Percentiles rank a stretch among this genome's conserved stretches.
phyloP scores from a whole-genome alignment of 441 rosid species.

The Brassica hybrid region DNA sequence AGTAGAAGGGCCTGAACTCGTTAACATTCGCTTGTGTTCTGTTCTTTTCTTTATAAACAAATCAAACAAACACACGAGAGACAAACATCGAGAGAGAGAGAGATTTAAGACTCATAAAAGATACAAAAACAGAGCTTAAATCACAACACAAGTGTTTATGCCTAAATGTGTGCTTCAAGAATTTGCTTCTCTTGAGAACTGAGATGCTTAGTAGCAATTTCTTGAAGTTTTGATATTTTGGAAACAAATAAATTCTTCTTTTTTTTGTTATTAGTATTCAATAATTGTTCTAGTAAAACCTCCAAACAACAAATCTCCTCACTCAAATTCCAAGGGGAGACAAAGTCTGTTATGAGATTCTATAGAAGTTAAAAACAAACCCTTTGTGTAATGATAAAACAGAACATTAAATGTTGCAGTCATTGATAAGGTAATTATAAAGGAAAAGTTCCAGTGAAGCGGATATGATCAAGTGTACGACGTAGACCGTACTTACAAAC shows the following conservation, averaged over 20 bases:
- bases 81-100: too few relatives aligned
- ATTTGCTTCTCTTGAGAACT: neutral
- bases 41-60: too few relatives aligned
- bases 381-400: neutral
- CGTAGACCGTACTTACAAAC: constrained; percentile 83
- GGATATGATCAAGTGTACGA: constrained; percentile 75
- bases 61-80: too few relatives aligned
- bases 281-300: constrained; percentile 26
- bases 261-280: constrained; percentile 27
- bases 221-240: neutral
- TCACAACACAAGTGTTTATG: neutral
- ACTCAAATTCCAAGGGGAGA: constrained; percentile 27
- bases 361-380: constrained; percentile 23
- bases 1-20: too few relatives aligned
- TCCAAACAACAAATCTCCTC: constrained; percentile 31
- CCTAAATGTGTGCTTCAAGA: neutral
- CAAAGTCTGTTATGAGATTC: constrained; percentile 28
- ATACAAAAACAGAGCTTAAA: too few relatives aligned
- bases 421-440: neutral
- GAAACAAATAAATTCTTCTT: neutral
- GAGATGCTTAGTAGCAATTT: neutral
- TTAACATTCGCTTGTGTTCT: too few relatives aligned
- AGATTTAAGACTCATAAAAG: too few relatives aligned
- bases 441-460: constrained; percentile 69
- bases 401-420: too few relatives aligned